Base-by-base conservation (phyloP, 805 yeast species). In the Candida adriatica region DNA sequence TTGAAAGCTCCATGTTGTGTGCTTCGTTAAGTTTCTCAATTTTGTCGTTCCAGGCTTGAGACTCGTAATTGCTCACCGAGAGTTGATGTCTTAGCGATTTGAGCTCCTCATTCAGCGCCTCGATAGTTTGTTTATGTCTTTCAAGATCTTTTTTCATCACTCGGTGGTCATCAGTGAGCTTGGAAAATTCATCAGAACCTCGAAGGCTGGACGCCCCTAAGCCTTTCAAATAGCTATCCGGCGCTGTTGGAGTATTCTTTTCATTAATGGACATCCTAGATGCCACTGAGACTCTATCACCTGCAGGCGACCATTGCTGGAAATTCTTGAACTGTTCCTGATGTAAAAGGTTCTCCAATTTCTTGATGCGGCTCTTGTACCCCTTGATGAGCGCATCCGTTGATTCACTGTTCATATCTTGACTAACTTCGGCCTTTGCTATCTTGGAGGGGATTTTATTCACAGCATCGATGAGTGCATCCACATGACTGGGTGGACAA, bases 341-440 rank as follows among this genome's bases (percentile, higher is more conserved):
- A 50, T 86, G 92, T 11, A 87, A 58, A 23, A 86, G 56, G 33
- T 73, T 79, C 45, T 87, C 96, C 31, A 90, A 65, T 43, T 81
- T 81, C 39, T 73, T 74, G 24, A 90, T 83, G 32, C 95, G 62
- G 8, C 72, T 56, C 51, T 79, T 79, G 41, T 86, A 79, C 0
- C 83, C 84, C 41, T 66, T 66, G 8, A 80, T 59, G 9, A 69
- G 47, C 3, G 38, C 13, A 26, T 66, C 74, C 4, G 58, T 28
- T 1, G 40, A 23, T 3, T 26, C 32, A 6, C 28, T 19, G 5
- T 35, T 30, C 1, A 26, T n/a, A 8, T 39, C 34, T 5, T 18
- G 21, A 4, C 30, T 9, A 8, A 29, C 27, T 4, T 26, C 15
- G 3, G 44, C 17, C 24, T 35, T 45, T 18, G 30, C 41, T 21